A percentile compares a stretch with the other conserved stretches of the same genome.
These are phyloP conservation scores for Trypanosoma conorhini DNA, from an alignment of 208 protist species.

Conservation along the genomic window DNA sequence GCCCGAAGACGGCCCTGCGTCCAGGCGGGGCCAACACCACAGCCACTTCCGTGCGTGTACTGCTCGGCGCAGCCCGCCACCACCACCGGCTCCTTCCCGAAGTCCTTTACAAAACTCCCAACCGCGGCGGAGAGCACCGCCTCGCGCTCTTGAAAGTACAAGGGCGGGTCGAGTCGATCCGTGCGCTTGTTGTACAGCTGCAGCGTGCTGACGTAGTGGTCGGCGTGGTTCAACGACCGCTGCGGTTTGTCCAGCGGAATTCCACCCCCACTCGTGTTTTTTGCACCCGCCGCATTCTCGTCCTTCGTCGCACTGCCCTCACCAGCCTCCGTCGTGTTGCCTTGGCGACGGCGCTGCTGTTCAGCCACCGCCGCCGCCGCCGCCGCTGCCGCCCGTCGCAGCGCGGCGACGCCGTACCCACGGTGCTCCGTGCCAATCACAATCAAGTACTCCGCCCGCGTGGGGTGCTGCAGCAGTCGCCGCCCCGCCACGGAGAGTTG, in stretches of 20 bases:
- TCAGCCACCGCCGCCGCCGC: constrained; percentile 34
- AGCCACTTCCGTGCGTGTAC: constrained; percentile 77
- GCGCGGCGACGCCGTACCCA: constrained; percentile 43
- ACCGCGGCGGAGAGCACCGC: constrained; percentile 55
- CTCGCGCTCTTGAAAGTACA: constrained; percentile 69
- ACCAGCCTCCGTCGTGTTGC: constrained; percentile 10
- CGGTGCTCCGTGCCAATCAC: constrained; percentile 69
- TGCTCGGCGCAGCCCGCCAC: constrained; percentile 52
- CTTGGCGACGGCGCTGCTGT: not conserved
- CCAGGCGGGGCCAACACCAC: constrained; percentile 46
- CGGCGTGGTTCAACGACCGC: constrained; percentile 56
- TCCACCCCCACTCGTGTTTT: constrained; percentile 25
- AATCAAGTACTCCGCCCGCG: constrained; percentile 51
- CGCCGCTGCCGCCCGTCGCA: constrained; percentile 36
- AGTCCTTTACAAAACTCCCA: constrained; percentile 72
- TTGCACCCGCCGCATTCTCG: no score
- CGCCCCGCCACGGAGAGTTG: constrained; percentile 63
- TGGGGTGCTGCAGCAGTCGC: constrained; percentile 71
- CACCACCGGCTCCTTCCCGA: constrained; percentile 74
- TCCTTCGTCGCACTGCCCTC: constrained; percentile 1
- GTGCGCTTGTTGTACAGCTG: constrained; percentile 74
- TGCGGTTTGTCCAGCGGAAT: constrained; percentile 42
- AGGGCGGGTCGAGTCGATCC: constrained; percentile 52
- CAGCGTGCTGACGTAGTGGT: constrained; percentile 69
- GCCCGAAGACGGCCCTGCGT: constrained; percentile 59